phyloP scores from a whole-genome alignment of 345 rosid genomes.

The Eucalyptus leucophloia region DNA sequence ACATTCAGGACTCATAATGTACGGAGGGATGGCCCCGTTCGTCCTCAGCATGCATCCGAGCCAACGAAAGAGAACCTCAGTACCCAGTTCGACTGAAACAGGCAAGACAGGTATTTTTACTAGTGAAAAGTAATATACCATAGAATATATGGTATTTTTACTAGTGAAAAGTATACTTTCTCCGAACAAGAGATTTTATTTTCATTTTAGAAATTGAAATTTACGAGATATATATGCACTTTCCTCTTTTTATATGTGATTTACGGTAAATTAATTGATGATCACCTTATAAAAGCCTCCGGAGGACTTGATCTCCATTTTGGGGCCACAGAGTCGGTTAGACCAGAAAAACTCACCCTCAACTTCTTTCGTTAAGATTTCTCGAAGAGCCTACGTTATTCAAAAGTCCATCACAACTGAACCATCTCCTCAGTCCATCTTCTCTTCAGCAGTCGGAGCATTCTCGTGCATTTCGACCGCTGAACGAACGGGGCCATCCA shows the following conservation, averaged over 20 bases:
- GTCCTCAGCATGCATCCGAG: no score
- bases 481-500: background rate
- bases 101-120: no score
- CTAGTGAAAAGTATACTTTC: background rate
- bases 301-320: background rate
- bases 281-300: background rate
- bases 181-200: background rate
- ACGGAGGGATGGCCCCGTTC: fast-evolving
- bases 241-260: background rate
- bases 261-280: background rate
- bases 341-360: background rate
- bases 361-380: background rate
- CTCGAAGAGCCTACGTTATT: background rate
- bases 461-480: background rate
- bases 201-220: background rate
- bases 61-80: no score
- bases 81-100: no score
- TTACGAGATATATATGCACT: background rate
- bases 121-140: no score
- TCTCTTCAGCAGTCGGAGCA: background rate
- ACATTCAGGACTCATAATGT: no score
- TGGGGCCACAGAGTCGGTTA: background rate
- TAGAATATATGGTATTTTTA: background rate
- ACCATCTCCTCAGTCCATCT: background rate
- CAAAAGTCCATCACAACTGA: background rate